phyloP scores from a whole-genome alignment of 2,329 filamentous ascomycete genomes.

The Fusarium sp. region DNA sequence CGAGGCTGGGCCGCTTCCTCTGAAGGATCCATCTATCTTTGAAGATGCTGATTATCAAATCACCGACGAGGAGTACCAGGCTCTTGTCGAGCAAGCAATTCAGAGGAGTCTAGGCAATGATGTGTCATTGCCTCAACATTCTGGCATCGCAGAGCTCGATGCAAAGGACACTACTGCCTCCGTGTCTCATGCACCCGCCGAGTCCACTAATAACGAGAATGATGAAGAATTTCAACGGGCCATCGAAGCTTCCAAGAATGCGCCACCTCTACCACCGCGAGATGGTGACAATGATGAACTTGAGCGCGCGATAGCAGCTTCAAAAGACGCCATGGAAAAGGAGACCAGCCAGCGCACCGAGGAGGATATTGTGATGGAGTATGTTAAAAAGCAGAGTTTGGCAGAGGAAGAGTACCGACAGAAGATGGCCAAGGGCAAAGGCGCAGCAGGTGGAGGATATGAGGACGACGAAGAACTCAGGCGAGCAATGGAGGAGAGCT shows the following conservation, averaged over 20 bases:
- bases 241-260: conserved; percentile 58
- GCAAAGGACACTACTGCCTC: background rate
- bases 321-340: conserved; percentile 58
- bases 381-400: conserved; percentile 81
- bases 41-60: conserved; percentile 62
- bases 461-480: conserved; percentile 70
- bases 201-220: conserved; percentile 40
- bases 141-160: conserved; percentile 37
- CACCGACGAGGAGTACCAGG: conserved; percentile 71
- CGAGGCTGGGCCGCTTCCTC: conserved; percentile 42
- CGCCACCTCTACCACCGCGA: conserved; percentile 37
- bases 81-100: conserved; percentile 69
- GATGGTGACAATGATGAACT: conserved; percentile 51
- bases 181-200: background rate
- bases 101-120: conserved; percentile 62
- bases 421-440: conserved; percentile 54
- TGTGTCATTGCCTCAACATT: conserved; percentile 35
- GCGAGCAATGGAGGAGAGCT: conserved; percentile 69
- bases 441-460: conserved; percentile 49
- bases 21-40: conserved; percentile 53
- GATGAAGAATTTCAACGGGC: conserved; percentile 58
- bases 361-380: conserved; percentile 81
- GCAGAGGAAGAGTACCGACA: conserved; percentile 72
- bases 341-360: conserved; percentile 66
- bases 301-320: conserved; percentile 59